Conservation (phyloP, 2,329 filamentous ascomycete species). For the Pseudocercospora ulei region DNA sequence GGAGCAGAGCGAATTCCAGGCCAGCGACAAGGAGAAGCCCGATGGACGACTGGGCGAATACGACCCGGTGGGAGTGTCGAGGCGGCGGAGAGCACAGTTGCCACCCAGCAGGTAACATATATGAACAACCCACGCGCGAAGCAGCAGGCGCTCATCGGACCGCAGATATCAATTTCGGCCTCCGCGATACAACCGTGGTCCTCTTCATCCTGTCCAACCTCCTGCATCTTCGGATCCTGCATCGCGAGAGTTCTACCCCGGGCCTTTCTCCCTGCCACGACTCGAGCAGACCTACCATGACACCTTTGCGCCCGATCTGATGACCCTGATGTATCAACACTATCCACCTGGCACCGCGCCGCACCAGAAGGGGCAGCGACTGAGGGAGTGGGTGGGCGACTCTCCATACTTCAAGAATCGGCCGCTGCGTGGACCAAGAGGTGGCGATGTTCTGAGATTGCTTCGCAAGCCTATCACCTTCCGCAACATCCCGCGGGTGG, state of each 20-base stretch:
- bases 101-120: slow-evolving; percentile 14
- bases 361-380: slow-evolving; percentile 51
- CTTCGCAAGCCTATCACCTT: slow-evolving; percentile 61
- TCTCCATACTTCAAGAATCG: slow-evolving; percentile 93
- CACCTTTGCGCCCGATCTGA: slow-evolving; percentile 75
- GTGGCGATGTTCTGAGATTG: slow-evolving; percentile 60
- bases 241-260: slow-evolving; percentile 79
- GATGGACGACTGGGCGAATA: slow-evolving; percentile 41
- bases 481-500: slow-evolving; percentile 73
- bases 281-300: slow-evolving; percentile 82
- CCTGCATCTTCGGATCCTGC: slow-evolving; percentile 76
- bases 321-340: slow-evolving; percentile 83
- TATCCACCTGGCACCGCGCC: slow-evolving; percentile 63
- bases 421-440: slow-evolving; percentile 72
- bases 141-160: slow-evolving; percentile 2
- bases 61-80: slow-evolving; percentile 39
- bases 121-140: slow-evolving; percentile 29
- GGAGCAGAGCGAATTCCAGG: slow-evolving; percentile 36
- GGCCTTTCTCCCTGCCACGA: slow-evolving; percentile 79
- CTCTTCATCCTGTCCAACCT: slow-evolving; percentile 83
- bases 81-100: slow-evolving; percentile 24
- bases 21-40: slow-evolving; percentile 33
- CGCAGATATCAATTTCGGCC: slow-evolving; percentile 85
- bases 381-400: slow-evolving; percentile 78
- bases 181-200: slow-evolving; percentile 88